Base-by-base conservation (phyloP, 129 eudicot genomes). In the Centrapalus pauciflorus region DNA sequence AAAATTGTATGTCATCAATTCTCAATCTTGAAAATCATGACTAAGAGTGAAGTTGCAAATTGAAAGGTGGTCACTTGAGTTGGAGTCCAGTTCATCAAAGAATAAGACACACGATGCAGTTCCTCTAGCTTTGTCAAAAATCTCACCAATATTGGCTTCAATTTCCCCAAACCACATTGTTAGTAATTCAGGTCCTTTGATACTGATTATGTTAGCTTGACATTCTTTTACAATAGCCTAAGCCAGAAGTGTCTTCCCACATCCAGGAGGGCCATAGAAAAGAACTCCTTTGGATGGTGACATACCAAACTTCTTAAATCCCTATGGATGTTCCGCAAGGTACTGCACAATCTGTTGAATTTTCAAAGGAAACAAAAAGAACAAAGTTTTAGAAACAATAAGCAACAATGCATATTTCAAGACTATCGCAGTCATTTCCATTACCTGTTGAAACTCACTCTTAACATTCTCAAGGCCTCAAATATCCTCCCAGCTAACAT, bases 151-250 rank as follows among this genome's bases (percentile, higher is more conserved):
- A 75, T 88, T 88, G 59, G 96, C 91, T 78, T 88, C 96, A 70
- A 86, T 84, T 74, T 87, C 95, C n/a, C 95, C 95, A 34, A 87
- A 87, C 95, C 91, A 88, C 96, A 84, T 88, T 17, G 91, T 88
- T 10, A 88, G 91, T 61, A 84, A 50, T 67, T 87, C 95, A 25
- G 95, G 95, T 32, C 95, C 95, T 79, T 87, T 87, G 28, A 87
- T 64, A 69, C 95, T 81, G 8, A 87, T 83, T 69, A 87, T 83
- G 72, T 87, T 87, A 76, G 95, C 95, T 72, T 87, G 95, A 37
- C 95, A 87, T 72, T 87, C 95, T 41, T 83, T 87, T 23, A 90
- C 95, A 70, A 87, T 87, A 30, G 95, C 95, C 75, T 87, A 83
- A 34, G 95, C 95, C 27, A 87, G 71, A 20, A 87, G 79, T 3